Conservation (phyloP, 2,329 filamentous ascomycete species). For the Diaporthe ilicicola region DNA sequence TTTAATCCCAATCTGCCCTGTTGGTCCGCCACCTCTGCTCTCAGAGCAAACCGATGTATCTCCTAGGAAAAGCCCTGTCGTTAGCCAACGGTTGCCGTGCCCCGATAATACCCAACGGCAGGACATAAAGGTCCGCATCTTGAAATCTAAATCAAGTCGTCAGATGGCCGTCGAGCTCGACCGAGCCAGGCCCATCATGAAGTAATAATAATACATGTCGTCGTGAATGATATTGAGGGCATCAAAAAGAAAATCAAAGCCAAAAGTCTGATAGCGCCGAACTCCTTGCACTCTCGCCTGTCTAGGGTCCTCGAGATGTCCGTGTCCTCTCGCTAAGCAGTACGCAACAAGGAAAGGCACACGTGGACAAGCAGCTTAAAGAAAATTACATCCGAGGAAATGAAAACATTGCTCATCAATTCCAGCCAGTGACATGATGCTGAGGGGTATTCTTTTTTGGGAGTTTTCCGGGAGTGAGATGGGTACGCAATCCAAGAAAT, state of each 20-base stretch:
- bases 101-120: conserved; percentile 14
- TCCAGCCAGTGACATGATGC: conserved; percentile 21
- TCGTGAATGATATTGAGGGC: background rate
- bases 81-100: background rate
- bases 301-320: conserved; percentile 26
- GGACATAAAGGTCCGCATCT: conserved; percentile 18
- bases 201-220: conserved; percentile 28
- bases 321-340: background rate
- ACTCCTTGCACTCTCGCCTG: conserved; percentile 16
- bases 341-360: background rate
- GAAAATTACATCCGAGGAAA: background rate
- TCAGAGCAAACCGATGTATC: background rate
- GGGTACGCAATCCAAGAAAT: conserved; percentile 11
- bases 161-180: background rate
- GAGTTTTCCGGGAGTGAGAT: conserved; percentile 19
- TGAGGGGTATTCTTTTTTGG: conserved; percentile 31
- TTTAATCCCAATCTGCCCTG: conserved; percentile 22
- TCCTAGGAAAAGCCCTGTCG: conserved; percentile 17
- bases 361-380: background rate
- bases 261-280: background rate
- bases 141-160: conserved; percentile 17
- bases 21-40: background rate
- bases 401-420: conserved; percentile 24
- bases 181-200: background rate
- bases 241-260: background rate